Evolutionary conservation across 1,284 basidiomycete species (phyloP).

Genomic region (Phenoliferia sp.): DNA sequence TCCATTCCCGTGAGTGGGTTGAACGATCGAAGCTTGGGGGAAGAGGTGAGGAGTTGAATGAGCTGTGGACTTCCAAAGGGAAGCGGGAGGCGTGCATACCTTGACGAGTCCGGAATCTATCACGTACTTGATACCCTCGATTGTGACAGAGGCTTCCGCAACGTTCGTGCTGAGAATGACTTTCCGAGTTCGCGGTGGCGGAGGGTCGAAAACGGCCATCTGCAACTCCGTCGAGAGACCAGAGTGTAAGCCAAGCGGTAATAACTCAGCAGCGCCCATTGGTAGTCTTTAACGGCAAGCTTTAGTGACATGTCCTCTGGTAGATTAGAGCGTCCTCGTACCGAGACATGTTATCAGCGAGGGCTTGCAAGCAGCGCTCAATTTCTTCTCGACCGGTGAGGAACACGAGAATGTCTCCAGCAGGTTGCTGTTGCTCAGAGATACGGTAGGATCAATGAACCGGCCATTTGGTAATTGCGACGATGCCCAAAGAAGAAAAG

Average conservation of each 20-base stretch:
- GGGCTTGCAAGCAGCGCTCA: conserved; percentile 72
- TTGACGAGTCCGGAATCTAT: conserved; percentile 94
- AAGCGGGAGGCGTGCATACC: conserved; percentile 46
- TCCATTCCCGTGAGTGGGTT: conserved; percentile 42
- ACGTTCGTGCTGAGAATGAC: conserved; percentile 93
- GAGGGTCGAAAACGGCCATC: conserved; percentile 70
- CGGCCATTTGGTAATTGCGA: background rate
- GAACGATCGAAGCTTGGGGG: conserved; percentile 36
- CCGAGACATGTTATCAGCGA: conserved; percentile 73
- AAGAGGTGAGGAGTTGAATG: background rate
- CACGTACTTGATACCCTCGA: conserved; percentile 92
- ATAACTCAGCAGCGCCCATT: conserved; percentile 43
- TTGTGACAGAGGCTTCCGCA: conserved; percentile 94
- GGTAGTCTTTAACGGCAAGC: conserved; percentile 54
- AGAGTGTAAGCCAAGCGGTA: conserved; percentile 77
- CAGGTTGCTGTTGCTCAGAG: conserved; percentile 36
- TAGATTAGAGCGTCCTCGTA: conserved; percentile 43
- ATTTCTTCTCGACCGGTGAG: conserved; percentile 46
- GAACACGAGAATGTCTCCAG: conserved; percentile 49
- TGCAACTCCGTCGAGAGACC: conserved; percentile 84
- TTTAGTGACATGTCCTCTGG: conserved; percentile 8
- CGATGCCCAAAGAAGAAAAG: conserved; percentile 1
- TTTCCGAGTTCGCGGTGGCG: conserved; percentile 72
- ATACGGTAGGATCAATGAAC: background rate
- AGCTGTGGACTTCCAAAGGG: background rate